Percentiles rank a stretch among this genome's conserved stretches.
Evolutionary conservation across 2,329 filamentous ascomycete genomes (phyloP).

Genomic region (Stromatinia cepivora): DNA sequence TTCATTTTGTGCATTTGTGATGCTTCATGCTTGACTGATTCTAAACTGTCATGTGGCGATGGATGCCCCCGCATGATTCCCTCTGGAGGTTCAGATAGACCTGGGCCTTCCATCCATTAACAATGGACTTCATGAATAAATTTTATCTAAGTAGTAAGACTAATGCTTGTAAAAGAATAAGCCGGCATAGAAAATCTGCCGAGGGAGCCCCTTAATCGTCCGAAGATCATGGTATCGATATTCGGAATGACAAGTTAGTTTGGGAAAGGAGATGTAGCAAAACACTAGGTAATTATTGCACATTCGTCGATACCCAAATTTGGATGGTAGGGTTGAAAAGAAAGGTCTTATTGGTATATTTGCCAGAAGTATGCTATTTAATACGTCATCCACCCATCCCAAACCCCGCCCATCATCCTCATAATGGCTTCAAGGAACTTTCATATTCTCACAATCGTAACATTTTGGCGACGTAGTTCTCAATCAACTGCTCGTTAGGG

Average conservation of each 20-base stretch:
- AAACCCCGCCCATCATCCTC: slow-evolving; percentile 5
- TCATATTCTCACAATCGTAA: slow-evolving; percentile 64
- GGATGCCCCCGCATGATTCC: background rate
- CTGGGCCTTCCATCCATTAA: background rate
- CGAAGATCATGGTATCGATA: too few relatives aligned
- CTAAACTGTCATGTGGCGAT: background rate
- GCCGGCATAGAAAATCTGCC: too few relatives aligned
- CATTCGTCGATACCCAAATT: background rate
- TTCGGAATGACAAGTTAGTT: background rate
- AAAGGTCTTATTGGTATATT: slow-evolving; percentile 22
- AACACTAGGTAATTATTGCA: background rate
- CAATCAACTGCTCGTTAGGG: slow-evolving; percentile 86
- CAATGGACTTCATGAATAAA: background rate
- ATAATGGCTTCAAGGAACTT: background rate
- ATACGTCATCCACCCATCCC: slow-evolving; percentile 10
- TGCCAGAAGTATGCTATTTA: slow-evolving; percentile 20
- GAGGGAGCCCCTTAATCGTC: background rate
- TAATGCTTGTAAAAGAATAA: background rate
- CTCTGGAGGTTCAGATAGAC: background rate
- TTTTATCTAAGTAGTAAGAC: background rate
- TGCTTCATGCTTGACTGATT: background rate
- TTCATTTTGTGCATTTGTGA: background rate
- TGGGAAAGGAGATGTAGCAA: background rate
- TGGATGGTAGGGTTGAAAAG: slow-evolving; percentile 1
- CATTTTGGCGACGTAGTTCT: slow-evolving; percentile 85